phyloP scores from a whole-genome alignment of 169 alveolate species.

The Cryptosporidium sp. region DNA sequence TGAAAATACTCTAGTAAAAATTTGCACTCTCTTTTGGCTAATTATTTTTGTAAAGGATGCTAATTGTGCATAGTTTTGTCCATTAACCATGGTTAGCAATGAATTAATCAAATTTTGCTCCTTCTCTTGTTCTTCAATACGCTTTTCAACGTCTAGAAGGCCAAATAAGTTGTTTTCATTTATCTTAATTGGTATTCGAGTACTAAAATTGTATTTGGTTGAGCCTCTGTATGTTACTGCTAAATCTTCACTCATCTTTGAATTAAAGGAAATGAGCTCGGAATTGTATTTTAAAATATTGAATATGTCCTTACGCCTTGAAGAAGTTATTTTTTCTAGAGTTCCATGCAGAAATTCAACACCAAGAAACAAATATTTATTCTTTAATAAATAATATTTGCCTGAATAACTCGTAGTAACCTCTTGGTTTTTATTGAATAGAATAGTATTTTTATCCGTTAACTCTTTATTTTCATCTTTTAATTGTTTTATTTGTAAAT shows the following conservation, averaged over 20 bases:
- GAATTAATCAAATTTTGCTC: constrained; percentile 30
- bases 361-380: constrained; percentile 32
- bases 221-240: background rate
- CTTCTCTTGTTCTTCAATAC: constrained; percentile 56
- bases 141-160: constrained; percentile 46
- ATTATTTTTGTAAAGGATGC: constrained; percentile 22
- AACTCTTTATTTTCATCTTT: constrained; percentile 6
- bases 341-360: background rate
- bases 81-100: constrained; percentile 21
- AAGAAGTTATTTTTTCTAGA: background rate
- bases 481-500: constrained; percentile 14
- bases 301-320: constrained; percentile 13
- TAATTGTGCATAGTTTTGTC: constrained; percentile 10
- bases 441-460: background rate
- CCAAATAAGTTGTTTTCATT: constrained; percentile 21
- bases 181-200: background rate
- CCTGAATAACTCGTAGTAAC: background rate
- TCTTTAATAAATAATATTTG: background rate
- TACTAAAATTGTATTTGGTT: background rate
- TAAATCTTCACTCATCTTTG: background rate
- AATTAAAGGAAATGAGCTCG: background rate
- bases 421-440: background rate
- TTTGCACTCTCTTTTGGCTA: background rate
- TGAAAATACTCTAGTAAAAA: constrained; percentile 2
- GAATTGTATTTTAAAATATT: background rate